These are phyloP conservation scores for Staphylotrichum longicolle DNA, from an alignment of 495 filamentous ascomycete genomes.

Conservation along the genomic window DNA sequence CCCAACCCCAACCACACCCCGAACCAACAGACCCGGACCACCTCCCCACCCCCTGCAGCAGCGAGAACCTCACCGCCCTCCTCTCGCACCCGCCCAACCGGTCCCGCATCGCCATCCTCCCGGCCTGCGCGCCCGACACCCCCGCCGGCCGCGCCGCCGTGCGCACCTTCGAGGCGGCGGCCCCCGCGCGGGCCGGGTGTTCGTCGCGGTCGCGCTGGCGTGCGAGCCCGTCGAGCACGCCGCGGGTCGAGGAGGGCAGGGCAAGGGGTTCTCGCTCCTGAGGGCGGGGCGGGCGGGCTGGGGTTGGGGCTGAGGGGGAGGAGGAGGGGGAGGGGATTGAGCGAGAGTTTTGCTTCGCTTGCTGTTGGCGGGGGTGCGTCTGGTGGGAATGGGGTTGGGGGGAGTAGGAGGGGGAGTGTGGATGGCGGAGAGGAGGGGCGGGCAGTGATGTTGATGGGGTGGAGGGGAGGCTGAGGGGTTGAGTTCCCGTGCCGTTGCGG, in stretches of 20 bases:
- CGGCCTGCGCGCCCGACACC: conserved; percentile 25
- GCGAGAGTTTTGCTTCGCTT: background rate
- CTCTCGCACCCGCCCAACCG: conserved; percentile 20
- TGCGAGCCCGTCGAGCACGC: conserved; percentile 11
- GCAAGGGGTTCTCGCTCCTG: conserved; percentile 1
- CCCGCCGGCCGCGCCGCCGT: conserved; percentile 22
- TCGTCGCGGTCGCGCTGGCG: conserved; percentile 24
- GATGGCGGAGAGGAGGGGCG: background rate
- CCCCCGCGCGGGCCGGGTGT: conserved; percentile 21
- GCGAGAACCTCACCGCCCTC: conserved; percentile 21
- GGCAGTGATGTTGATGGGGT: background rate
- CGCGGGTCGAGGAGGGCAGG: conserved; percentile 10
- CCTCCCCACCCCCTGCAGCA: conserved; percentile 19
- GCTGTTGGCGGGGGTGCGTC: too few relatives aligned
- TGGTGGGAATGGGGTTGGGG: too few relatives aligned
- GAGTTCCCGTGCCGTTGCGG: background rate
- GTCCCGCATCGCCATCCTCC: conserved; percentile 25
- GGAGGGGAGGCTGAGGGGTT: background rate
- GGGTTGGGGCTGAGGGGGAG: background rate
- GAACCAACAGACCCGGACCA: background rate
- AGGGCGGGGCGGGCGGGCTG: background rate
- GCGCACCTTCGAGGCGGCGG: conserved; percentile 21
- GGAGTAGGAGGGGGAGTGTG: background rate
- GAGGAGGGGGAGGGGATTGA: background rate
- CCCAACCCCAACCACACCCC: background rate